These are phyloP conservation scores for Vanrija sp. DNA, from an alignment of 1,284 basidiomycete species.

Conservation along the genomic window DNA sequence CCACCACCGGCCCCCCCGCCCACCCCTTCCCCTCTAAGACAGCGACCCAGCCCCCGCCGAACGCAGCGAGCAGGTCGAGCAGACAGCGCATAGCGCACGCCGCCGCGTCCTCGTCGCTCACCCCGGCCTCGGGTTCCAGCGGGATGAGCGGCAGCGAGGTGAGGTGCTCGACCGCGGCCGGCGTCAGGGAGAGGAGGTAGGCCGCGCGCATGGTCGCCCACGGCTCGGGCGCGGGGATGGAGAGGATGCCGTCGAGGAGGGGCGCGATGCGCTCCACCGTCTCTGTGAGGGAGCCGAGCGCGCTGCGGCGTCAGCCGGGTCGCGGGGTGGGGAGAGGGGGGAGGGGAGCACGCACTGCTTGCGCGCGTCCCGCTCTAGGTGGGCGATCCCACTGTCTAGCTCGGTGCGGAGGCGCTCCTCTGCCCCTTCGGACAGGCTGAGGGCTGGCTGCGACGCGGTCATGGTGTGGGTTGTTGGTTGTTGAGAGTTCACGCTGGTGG, in stretches of 20 bases:
- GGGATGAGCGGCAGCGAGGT: conserved; percentile 20
- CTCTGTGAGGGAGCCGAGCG: conserved; percentile 17
- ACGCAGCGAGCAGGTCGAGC: conserved; percentile 18
- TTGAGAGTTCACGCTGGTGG: too few relatives aligned
- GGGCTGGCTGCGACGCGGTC: too few relatives aligned
- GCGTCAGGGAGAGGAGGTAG: conserved; percentile 30
- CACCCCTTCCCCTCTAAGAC: conserved; percentile 23
- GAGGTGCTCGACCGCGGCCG: conserved; percentile 19
- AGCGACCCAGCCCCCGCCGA: conserved; percentile 30
- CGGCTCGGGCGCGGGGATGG: conserved; percentile 26
- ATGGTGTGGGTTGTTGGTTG: too few relatives aligned
- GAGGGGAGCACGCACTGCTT: conserved; percentile 24
- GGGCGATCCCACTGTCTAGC: conserved; percentile 25
- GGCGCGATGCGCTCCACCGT: conserved; percentile 23
- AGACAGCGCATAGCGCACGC: conserved; percentile 14
- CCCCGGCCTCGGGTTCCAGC: background rate
- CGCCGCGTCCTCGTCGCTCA: conserved; percentile 7
- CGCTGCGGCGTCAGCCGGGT: conserved; percentile 10
- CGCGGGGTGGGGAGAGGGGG: background rate
- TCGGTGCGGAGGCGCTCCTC: conserved; percentile 20
- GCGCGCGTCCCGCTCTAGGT: conserved; percentile 30
- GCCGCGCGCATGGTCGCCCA: conserved; percentile 22
- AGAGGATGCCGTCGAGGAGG: conserved; percentile 28
- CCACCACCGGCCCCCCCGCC: conserved; percentile 1
- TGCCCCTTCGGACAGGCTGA: conserved; percentile 20